Conservation (phyloP, 1,284 basidiomycete species). For the Sanghuangporus weigelae region DNA sequence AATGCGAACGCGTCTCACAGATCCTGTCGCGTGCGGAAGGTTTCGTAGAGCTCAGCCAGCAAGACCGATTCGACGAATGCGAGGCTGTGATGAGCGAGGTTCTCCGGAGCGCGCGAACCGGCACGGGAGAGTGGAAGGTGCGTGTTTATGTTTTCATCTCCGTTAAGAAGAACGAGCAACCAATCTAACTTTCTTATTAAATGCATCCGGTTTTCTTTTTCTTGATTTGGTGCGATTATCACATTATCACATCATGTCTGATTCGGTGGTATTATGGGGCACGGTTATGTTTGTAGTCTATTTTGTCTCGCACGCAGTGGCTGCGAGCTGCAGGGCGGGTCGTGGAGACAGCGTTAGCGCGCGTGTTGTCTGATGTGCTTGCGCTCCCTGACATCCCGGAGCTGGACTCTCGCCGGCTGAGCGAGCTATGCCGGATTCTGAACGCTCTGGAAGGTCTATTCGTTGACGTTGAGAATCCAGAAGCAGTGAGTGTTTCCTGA, state of each 20-base stretch:
- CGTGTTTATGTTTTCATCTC: slow-evolving; percentile 21
- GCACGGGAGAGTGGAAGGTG: slow-evolving; percentile 75
- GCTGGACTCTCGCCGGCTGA: slow-evolving; percentile 79
- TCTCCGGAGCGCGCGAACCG: slow-evolving; percentile 58
- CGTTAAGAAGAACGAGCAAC: background rate
- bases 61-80: slow-evolving; percentile 74
- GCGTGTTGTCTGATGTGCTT: slow-evolving; percentile 73
- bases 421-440: slow-evolving; percentile 76
- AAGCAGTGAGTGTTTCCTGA: slow-evolving; percentile 38
- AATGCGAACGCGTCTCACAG: slow-evolving; percentile 39
- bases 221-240: background rate
- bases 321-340: slow-evolving; percentile 69
- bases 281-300: slow-evolving; percentile 32
- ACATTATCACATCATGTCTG: background rate
- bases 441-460: slow-evolving; percentile 80
- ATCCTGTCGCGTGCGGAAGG: slow-evolving; percentile 60
- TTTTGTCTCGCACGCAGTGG: slow-evolving; percentile 62
- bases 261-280: background rate
- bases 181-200: background rate
- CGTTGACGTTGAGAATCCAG: slow-evolving; percentile 45
- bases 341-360: slow-evolving; percentile 65
- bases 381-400: slow-evolving; percentile 88
- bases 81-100: slow-evolving; percentile 67
- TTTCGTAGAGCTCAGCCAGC: slow-evolving; percentile 70
- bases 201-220: background rate